A percentile compares a stretch with the other conserved stretches of the same genome.
Evolutionary conservation across 306 rosid species (phyloP).

Genomic region (Acacia melanoxylon): DNA sequence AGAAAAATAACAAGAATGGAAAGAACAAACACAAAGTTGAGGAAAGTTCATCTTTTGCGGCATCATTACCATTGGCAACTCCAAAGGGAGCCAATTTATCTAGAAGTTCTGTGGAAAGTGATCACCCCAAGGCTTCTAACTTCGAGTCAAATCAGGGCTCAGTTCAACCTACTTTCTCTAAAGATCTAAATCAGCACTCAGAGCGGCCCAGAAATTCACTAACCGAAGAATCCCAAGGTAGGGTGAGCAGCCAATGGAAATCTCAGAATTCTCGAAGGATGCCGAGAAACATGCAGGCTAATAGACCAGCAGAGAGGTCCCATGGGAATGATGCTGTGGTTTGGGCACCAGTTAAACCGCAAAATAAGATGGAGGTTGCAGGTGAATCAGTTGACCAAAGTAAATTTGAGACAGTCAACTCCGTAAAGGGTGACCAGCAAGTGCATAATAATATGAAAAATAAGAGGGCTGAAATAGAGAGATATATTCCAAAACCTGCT

Average conservation of each 20-base stretch:
- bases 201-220: constrained; percentile 49
- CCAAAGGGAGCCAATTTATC: constrained; percentile 49
- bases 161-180: constrained; percentile 42
- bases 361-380: constrained; percentile 54
- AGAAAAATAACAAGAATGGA: constrained; percentile 61
- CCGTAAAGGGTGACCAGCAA: constrained; percentile 60
- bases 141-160: constrained; percentile 48
- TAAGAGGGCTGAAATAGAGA: constrained; percentile 95
- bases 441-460: constrained; percentile 60
- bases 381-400: constrained; percentile 57
- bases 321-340: constrained; percentile 66
- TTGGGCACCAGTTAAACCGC: constrained; percentile 94
- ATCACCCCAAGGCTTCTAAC: constrained; percentile 52
- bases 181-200: constrained; percentile 47
- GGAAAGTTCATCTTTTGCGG: constrained; percentile 36
- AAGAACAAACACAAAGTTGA: constrained; percentile 72
- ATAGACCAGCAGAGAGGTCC: constrained; percentile 59
- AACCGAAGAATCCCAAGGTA: constrained; percentile 63
- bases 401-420: constrained; percentile 49
- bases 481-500: constrained; percentile 92
- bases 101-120: constrained; percentile 47
- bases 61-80: constrained; percentile 34
- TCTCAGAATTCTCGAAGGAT: constrained; percentile 67
- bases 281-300: constrained; percentile 64
- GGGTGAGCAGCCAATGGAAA: constrained; percentile 70